Base-by-base conservation (phyloP, 495 filamentous ascomycete species). In the Aspergillus sparsus region DNA sequence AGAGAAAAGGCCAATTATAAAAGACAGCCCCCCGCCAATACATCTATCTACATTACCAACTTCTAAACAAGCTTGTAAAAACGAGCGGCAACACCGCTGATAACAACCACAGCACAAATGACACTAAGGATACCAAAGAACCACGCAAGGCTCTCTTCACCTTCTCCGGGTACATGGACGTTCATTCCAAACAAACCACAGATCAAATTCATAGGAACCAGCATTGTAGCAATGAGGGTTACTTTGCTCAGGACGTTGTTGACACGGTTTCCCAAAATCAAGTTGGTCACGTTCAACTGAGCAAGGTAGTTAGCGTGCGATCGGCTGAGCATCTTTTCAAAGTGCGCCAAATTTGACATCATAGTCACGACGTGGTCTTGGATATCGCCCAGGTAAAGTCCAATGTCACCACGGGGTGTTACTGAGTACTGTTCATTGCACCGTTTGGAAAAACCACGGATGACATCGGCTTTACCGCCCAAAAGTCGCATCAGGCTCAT, bases 331-430 rank as follows among this genome's bases (percentile, higher is more conserved):
- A 98, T 97, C 79, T 97, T 97, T 71, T 98, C 95, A 65, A 94
- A 97, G 69, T 98, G 94, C 9, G 84, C 86, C 54, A 98, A 76
- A 72, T 96, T 98, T 63, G 87, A 90, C 85, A 96, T 95, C 94
- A 98, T 97, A 60, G 94, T 98, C 35, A 98, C 91, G 36, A 98
- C 93, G 81, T 98, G 94, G 76, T 98, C 94, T 71, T 98, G 94
- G 61, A 98, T 96, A 78, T 98, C 94, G 61, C 91, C 90, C 3
- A 98, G 80, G 68, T 98, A 98, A 60, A 98, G 82, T 12, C 93
- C 94, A 66, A 98, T 96, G 70, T 98, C 94, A 72, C 91, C 92
- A 31, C 91, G 88, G 0, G 94, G 94, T 11, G 94, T 95, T 50
- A 97, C 87, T 63, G 90, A 87, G 80, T 94, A 98, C 61, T 96